Conservation (phyloP, 2,329 filamentous ascomycete species). For the Trichoderma sp. region DNA sequence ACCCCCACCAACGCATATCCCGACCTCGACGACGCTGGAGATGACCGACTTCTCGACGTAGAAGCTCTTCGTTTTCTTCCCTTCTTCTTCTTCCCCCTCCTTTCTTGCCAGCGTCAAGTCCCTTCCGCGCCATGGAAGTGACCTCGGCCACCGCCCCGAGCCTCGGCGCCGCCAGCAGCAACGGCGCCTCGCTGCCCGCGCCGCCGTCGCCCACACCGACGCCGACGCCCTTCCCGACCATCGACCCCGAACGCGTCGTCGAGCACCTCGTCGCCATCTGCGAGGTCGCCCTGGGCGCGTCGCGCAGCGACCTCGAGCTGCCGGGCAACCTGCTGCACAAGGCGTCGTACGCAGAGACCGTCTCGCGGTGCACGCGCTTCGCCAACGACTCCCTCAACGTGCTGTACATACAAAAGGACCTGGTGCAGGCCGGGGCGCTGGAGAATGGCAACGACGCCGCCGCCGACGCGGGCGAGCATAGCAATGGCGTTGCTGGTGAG, state of each 20-base stretch:
- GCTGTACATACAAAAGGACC: constrained; percentile 88
- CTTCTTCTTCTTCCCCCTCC: constrained; percentile 25
- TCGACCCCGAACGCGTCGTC: constrained; percentile 70
- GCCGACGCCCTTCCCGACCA: constrained; percentile 52
- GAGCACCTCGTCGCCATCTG: constrained; percentile 73
- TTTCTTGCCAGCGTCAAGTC: neutral
- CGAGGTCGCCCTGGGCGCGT: constrained; percentile 73
- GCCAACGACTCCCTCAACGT: constrained; percentile 84
- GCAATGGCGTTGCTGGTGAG: constrained; percentile 50
- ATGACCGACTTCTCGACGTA: constrained; percentile 36
- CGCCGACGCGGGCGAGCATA: constrained; percentile 45
- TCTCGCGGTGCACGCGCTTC: constrained; percentile 86
- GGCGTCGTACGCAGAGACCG: constrained; percentile 71
- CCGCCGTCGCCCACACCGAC: constrained; percentile 49
- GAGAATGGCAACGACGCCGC: constrained; percentile 39
- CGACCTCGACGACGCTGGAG: constrained; percentile 33
- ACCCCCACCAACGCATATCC: constrained; percentile 16
- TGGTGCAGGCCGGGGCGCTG: constrained; percentile 56
- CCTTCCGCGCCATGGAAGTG: constrained; percentile 53
- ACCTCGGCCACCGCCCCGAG: constrained; percentile 50
- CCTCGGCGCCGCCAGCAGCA: constrained; percentile 54
- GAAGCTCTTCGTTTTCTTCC: constrained; percentile 26
- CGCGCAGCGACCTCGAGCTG: constrained; percentile 75
- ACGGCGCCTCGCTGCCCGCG: constrained; percentile 15
- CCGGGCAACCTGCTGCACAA: constrained; percentile 81